Base-by-base conservation (phyloP, 2,329 filamentous ascomycete species). In the Pleoardoris graminearum region DNA sequence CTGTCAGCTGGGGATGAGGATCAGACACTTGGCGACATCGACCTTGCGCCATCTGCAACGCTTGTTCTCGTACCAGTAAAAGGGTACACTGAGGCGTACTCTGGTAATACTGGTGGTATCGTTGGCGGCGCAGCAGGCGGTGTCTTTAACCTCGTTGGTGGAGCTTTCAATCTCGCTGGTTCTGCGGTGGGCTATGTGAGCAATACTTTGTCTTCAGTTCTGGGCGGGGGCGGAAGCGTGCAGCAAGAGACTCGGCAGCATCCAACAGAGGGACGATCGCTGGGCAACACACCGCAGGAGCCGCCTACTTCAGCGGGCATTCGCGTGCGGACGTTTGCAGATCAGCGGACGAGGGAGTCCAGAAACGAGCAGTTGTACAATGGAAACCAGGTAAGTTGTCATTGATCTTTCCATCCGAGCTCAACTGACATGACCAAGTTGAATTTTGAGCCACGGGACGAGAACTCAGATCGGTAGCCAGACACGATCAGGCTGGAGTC, bases 281-380 rank as follows among this genome's bases (percentile, higher is more conserved):
- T 58, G 32, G 46, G 47, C 29, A 30, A 36, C 50, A 17, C 59
- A 50, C 50, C 53, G 30, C 39, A 46, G 48, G 56, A 61, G 8
- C 21, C 37, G 4, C n/a, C 59, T 3, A 58, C 61, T 23, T 60
- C 61, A 10, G 53, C 59, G 4, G 67, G 62, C 16, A 65, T 78
- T 11, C 71, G 75, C 46, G 74, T 80, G 14, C 69, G 77, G 51
- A 69, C 67, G 19, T 48, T 81, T 38, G 74, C 76, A 17, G 78
- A 80, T 69, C 76, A 78, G 63, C 59, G 75, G 35, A 76, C 80
- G 17, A 77, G 82, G 55, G 77, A 80, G 33, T 78, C 79, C 48
- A 74, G 82, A 50, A 80, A 86, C 57, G 82, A 85, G 38, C 87
- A 95, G 66, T 82, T 95, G 41, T 96, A 97, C 69, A 97, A 97